Evolutionary conservation across 2,329 filamentous ascomycete species (phyloP), one percentile per base, ranked within the genome.

Genomic region (Sporothrix phasma): DNA sequence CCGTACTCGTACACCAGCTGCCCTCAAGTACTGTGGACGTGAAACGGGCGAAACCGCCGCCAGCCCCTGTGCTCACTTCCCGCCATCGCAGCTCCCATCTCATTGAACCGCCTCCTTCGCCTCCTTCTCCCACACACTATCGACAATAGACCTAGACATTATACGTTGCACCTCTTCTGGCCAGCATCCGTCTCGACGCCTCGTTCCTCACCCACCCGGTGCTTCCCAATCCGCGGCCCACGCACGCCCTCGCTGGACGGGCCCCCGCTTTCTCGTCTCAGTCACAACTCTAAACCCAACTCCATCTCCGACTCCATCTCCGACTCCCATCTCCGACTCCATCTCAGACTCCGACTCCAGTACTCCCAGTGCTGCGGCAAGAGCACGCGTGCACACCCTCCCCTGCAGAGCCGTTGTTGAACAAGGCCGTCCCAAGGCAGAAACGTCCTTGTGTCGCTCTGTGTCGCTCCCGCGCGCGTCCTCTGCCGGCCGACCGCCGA

Each of bases 31-130:
- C 46, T 60, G 47, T 65, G 64, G 63, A 63, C 51, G 47, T 65
- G 64, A 65, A 63, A 65, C 64, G 46, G 37, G 26, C 61, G 54
- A 65, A 65, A 65, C 64, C 61, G 59, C 31, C 31, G 15, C 63
- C 51, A 58, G 41, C 63, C 54, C 63, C 51, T 31, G 58, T 37
- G 47, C 63, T 31, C 39, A 34, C 39, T 29, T 64, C 63, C 56
- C 56, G 37, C 46, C 41, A 47, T 41, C 47, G 56, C 46, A 64
- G 49, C 58, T 56, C 15, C 59, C 26, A 41, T 41, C 17, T 22
- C 26, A 13, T 8, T 37, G 37, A 8, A 8, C 43, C 34, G 39
- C 41, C 24, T 26, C 15, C 17, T 15, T 29, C 43, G 26, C 45
- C 7, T 26, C 13, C 3, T n/a, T 6, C 19, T 6, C 31, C 58